phyloP scores from a whole-genome alignment of 192 early-diverging fungal genomes.

The Gonapodya prolifera region DNA sequence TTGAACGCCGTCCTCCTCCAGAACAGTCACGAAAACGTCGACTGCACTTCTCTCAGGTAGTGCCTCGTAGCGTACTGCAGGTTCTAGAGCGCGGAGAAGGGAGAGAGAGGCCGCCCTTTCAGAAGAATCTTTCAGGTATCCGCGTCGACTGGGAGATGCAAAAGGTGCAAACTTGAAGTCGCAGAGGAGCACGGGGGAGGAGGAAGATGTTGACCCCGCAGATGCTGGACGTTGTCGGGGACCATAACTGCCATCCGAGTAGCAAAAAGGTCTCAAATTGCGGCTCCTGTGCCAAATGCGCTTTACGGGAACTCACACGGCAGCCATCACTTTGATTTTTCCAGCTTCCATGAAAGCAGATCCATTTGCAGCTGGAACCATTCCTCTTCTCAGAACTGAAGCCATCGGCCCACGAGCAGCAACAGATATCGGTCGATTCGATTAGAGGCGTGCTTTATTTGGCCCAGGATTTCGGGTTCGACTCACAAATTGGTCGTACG shows the following conservation, averaged over 20 bases:
- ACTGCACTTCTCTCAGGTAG: neutral
- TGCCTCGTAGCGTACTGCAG: conserved; percentile 2
- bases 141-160: neutral
- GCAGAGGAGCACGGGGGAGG: neutral
- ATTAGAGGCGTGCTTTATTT: too few species aligned
- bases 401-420: too few species aligned
- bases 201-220: neutral
- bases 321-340: conserved; percentile 4
- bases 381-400: conserved; percentile 4
- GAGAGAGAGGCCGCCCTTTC: neutral
- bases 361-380: neutral
- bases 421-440: too few species aligned
- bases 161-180: conserved; percentile 11
- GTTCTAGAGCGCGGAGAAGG: too few species aligned
- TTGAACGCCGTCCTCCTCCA: conserved; percentile 4
- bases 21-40: conserved; percentile 8
- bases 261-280: neutral
- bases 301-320: conserved; percentile 2
- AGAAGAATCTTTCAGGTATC: neutral
- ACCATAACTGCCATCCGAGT: conserved; percentile 2
- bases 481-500: too few species aligned
- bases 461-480: too few species aligned
- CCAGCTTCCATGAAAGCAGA: conserved; percentile 6
- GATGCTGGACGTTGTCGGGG: neutral
- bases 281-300: too few species aligned